Conservation (phyloP, 2,329 filamentous ascomycete species). For the Phaeosphaeriaceae sp. region DNA sequence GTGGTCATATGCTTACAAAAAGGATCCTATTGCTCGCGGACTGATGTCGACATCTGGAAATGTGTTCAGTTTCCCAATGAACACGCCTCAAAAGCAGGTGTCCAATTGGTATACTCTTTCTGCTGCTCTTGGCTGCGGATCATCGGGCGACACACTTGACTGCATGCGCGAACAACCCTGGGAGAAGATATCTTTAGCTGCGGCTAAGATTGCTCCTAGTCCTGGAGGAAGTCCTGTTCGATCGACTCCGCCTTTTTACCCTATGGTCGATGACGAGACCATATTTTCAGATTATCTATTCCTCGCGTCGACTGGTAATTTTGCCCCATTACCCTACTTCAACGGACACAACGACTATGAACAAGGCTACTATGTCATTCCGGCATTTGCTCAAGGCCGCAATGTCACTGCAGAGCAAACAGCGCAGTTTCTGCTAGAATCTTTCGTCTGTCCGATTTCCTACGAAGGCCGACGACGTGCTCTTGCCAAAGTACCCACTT, state of each 20-base stretch:
- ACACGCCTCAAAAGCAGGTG: conserved; percentile 16
- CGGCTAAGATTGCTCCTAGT: conserved; percentile 18
- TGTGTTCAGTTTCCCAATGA: conserved; percentile 24
- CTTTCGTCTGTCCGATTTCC: conserved; percentile 23
- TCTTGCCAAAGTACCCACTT: conserved; percentile 17
- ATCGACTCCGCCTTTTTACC: conserved; percentile 24
- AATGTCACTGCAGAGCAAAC: conserved; percentile 22
- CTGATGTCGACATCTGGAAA: conserved; percentile 50
- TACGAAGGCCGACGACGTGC: conserved; percentile 15
- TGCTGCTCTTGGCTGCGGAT: conserved; percentile 19
- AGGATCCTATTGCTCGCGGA: conserved; percentile 57
- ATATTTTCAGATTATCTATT: conserved; percentile 30
- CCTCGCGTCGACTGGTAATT: conserved; percentile 11
- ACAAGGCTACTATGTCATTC: conserved; percentile 28
- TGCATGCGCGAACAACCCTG: conserved; percentile 27
- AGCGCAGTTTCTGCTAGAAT: conserved; percentile 18
- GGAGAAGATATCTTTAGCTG: conserved; percentile 14
- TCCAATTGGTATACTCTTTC: conserved; percentile 25
- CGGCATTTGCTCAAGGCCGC: conserved; percentile 21
- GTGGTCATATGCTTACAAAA: conserved; percentile 55
- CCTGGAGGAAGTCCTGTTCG: conserved; percentile 23
- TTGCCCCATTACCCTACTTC: conserved; percentile 25
- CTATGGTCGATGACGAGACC: conserved; percentile 24
- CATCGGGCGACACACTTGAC: conserved; percentile 8
- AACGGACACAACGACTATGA: conserved; percentile 28